Percentiles rank a stretch among this genome's conserved stretches.
Evolutionary conservation across 352 stramenopile genomes (phyloP).

Genomic region (Phytopythium helicoides): DNA sequence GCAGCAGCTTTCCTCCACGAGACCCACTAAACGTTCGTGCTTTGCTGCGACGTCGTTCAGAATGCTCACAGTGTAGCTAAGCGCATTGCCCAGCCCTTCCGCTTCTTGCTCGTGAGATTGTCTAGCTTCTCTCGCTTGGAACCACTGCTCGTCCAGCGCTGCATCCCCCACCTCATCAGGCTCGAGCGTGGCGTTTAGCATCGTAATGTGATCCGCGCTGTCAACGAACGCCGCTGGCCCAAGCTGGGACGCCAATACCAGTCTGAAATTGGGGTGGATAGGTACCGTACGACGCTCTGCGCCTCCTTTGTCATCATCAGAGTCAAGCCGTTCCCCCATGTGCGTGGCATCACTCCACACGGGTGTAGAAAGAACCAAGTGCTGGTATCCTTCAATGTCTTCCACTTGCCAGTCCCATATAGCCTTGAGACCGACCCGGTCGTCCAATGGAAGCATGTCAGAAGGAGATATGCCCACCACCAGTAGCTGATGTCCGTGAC

Average conservation of each 20-base stretch:
- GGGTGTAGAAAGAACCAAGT: constrained; percentile 17
- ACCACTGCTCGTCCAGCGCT: constrained; percentile 53
- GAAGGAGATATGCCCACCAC: constrained; percentile 55
- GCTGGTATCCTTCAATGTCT: constrained; percentile 12
- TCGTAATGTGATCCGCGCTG: constrained; percentile 24
- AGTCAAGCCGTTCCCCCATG: too few species aligned
- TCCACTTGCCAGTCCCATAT: constrained; percentile 32
- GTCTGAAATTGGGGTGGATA: constrained; percentile 37
- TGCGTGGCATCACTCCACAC: too few species aligned
- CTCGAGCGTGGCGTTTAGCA: constrained; percentile 21
- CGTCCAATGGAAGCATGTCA: constrained; percentile 18
- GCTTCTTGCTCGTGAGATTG: constrained; percentile 6
- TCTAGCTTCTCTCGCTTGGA: constrained; percentile 6
- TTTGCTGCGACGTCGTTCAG: constrained; percentile 16
- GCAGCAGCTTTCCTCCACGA: constrained; percentile 40
- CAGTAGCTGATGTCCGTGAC: constrained; percentile 48
- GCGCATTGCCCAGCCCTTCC: constrained; percentile 23
- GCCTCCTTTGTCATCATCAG: too few species aligned
- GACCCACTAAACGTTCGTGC: constrained; percentile 23
- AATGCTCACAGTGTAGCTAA: constrained; percentile 22
- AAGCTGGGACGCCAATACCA: constrained; percentile 38
- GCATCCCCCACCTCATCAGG: constrained; percentile 25
- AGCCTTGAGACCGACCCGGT: constrained; percentile 12
- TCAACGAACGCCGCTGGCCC: constrained; percentile 38
- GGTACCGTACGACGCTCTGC: constrained; percentile 8